These are phyloP conservation scores for Larix sibirica DNA, from an alignment of 83 land plant genomes.

Conservation along the genomic window DNA sequence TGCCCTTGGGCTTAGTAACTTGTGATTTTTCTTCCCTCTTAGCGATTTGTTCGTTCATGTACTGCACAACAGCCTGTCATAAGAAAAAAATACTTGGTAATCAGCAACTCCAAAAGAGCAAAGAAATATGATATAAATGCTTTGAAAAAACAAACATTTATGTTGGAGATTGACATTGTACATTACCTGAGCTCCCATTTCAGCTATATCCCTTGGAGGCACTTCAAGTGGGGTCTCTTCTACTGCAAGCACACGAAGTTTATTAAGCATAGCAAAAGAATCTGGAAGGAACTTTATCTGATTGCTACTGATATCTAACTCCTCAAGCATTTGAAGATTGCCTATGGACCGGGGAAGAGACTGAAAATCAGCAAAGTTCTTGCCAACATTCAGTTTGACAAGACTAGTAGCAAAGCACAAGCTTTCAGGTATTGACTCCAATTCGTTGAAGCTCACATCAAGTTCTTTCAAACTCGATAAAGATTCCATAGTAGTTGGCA, in stretches of 20 bases:
- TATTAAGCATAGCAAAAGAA: slow-evolving; percentile 67
- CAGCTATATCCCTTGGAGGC: slow-evolving; percentile 68
- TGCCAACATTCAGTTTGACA: slow-evolving; percentile 72
- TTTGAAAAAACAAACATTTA: slow-evolving; percentile 18
- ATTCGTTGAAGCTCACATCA: slow-evolving; percentile 73
- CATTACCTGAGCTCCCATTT: slow-evolving; percentile 73
- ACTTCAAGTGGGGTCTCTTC: slow-evolving; percentile 60
- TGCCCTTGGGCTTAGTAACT: slow-evolving; percentile 36
- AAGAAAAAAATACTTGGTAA: neutral
- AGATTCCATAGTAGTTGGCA: slow-evolving; percentile 81
- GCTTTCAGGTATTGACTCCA: slow-evolving; percentile 79
- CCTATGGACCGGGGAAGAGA: slow-evolving; percentile 76
- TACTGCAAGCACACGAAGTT: slow-evolving; percentile 51
- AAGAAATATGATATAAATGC: neutral
- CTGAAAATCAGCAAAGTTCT: slow-evolving; percentile 70
- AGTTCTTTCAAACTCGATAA: slow-evolving; percentile 64
- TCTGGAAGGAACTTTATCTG: slow-evolving; percentile 71
- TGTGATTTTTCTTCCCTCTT: slow-evolving; percentile 41
- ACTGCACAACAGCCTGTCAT: slow-evolving; percentile 60
- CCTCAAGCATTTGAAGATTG: slow-evolving; percentile 73
- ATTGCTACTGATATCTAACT: slow-evolving; percentile 75
- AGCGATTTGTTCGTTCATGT: slow-evolving; percentile 47
- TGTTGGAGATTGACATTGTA: slow-evolving; percentile 17
- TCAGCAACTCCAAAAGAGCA: neutral
- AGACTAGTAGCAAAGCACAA: slow-evolving; percentile 68